Base-by-base conservation (phyloP, 768 basidiomycete species). In the Trametes villosa region DNA sequence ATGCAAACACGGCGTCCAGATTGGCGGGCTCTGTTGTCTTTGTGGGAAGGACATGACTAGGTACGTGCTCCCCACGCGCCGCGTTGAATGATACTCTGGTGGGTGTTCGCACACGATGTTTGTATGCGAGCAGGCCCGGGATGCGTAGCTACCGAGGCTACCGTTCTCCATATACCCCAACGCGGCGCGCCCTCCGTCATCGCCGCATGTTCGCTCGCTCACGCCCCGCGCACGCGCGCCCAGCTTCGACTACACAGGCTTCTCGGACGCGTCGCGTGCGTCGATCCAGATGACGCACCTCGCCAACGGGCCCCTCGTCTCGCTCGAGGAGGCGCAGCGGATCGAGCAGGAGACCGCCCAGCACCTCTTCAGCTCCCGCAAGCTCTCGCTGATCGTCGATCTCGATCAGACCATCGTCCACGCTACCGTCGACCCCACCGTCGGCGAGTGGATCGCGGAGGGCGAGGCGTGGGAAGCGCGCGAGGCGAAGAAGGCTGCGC, bases 371-470 rank as follows among this genome's bases (percentile, higher is more conserved):
- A 81, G 83, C 57, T 78, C 83, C 5, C 83, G 87, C 54, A 94
- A 88, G 72, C 86, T 99, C 31, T 94, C 92, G 33, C 87, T 99
- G 50, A 98, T 99, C 66, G 96, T 99, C 67, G 97, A 99, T 79
- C 84, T 99, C 33, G 97, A 99, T 76, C 97, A 99, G 74, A 99
- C 97, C 13, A 95, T 98, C 72, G 93, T 99, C 4, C 97, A 99
- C 70, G 96, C 97, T 9, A 98, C 96, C 0, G 96, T 98, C 26
- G 97, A 99, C 75, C 96, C 97, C 5, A 98, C 97, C 0, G 94
- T 98, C 1, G 96, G 94, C 31, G 96, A 98, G 72, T 98, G 97
- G 97, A 92, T 97, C 68, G 72, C 82, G 2, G 93, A 94, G 65
- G 92, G 92, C 22, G 86, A 88, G 70, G 83, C 83, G 44, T 94